Evolutionary conservation across 148 eudicot genomes (phyloP).

Genomic region (Hydrangea macrophylla): DNA sequence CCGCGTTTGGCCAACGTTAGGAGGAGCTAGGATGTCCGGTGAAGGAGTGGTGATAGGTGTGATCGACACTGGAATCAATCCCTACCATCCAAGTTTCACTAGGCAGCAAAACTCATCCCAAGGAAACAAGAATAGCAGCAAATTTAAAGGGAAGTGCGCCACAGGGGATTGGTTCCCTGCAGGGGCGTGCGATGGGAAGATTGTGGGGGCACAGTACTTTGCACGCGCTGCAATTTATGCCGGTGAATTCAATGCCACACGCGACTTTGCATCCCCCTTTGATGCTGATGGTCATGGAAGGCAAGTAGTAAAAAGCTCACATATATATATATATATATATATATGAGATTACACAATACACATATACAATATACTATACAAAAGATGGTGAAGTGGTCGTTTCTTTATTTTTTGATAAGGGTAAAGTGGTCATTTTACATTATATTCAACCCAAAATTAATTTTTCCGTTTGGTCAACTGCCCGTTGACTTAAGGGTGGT

Average conservation of each 20-base stretch:
- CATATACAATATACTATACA: too few species aligned
- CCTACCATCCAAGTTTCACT: slow-evolving; percentile 59
- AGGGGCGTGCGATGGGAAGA: slow-evolving; percentile 59
- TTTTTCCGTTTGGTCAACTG: too few species aligned
- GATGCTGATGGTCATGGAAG: slow-evolving; percentile 87
- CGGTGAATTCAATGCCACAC: slow-evolving; percentile 58
- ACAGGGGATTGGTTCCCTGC: slow-evolving; percentile 45
- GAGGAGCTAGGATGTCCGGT: slow-evolving; percentile 51
- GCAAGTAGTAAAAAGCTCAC: too few species aligned
- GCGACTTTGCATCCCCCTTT: slow-evolving; percentile 66
- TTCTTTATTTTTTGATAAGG: too few species aligned
- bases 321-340: too few species aligned
- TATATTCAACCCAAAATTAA: too few species aligned
- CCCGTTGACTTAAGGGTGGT: too few species aligned
- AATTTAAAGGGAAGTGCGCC: slow-evolving; percentile 55
- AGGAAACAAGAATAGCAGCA: slow-evolving; percentile 14
- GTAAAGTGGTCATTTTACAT: too few species aligned
- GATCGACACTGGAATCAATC: slow-evolving; percentile 71
- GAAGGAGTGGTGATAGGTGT: slow-evolving; percentile 61
- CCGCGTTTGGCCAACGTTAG: slow-evolving; percentile 57
- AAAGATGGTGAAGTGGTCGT: too few species aligned
- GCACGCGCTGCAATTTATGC: slow-evolving; percentile 65
- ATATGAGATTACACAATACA: too few species aligned
- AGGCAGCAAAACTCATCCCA: slow-evolving; percentile 19
- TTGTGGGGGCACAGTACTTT: slow-evolving; percentile 68